Conservation (phyloP, 2,329 filamentous ascomycete species). For the Diaporthe vexans region DNA sequence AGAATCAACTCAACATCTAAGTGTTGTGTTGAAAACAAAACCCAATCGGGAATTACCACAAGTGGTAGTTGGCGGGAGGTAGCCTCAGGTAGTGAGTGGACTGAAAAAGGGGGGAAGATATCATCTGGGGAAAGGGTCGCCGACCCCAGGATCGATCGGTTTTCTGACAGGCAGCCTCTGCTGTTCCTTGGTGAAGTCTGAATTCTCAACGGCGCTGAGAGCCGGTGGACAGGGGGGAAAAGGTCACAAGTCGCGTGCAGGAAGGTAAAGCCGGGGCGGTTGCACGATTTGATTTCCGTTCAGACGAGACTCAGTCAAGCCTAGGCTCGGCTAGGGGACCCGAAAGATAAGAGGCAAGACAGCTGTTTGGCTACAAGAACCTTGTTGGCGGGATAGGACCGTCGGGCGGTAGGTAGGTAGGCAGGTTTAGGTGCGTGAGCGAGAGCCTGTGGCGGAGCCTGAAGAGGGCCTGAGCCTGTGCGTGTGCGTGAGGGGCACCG, state of each 20-base stretch:
- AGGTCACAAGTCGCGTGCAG: conserved; percentile 27
- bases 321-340: conserved; percentile 34
- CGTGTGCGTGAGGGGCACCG: conserved; percentile 16
- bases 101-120: conserved; percentile 12
- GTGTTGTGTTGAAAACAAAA: neutral
- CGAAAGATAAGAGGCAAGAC: conserved; percentile 41
- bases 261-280: conserved; percentile 18
- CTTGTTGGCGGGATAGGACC: conserved; percentile 32
- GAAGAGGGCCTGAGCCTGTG: conserved; percentile 9
- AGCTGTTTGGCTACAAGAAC: conserved; percentile 37
- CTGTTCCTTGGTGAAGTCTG: neutral
- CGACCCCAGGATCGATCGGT: conserved; percentile 30
- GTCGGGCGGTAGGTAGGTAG: neutral
- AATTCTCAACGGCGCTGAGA: conserved; percentile 6
- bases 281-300: conserved; percentile 25
- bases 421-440: conserved; percentile 1
- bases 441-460: conserved; percentile 11
- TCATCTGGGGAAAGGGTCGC: conserved; percentile 30
- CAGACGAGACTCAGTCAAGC: conserved; percentile 35
- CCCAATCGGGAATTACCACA: conserved; percentile 41
- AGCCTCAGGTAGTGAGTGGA: conserved; percentile 24
- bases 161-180: conserved; percentile 5
- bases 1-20: conserved; percentile 15
- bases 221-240: neutral
- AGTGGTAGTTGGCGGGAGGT: conserved; percentile 23